Percentiles rank a stretch among this genome's conserved stretches.
Conservation (phyloP, 768 basidiomycete genomes). For the Boletus tylopilopsis region DNA sequence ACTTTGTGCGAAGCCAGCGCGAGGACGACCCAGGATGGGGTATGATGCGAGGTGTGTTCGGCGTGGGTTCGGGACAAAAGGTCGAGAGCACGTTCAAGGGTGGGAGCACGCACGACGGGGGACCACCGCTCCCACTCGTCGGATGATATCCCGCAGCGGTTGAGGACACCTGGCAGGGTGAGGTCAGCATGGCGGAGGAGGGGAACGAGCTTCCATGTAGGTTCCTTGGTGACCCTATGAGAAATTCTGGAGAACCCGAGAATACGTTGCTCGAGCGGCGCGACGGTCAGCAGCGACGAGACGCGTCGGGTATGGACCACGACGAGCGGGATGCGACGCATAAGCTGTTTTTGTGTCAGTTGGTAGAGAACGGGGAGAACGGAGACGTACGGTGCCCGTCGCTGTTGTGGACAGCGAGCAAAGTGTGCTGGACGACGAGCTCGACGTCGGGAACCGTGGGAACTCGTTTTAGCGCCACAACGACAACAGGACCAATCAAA, state of each 20-base stretch:
- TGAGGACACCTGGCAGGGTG: constrained; percentile 23
- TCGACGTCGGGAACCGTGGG: constrained; percentile 1
- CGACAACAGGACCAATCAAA: constrained; percentile 32
- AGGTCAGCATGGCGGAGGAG: constrained; percentile 24
- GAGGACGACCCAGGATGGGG: constrained; percentile 56
- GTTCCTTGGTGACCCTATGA: constrained; percentile 34
- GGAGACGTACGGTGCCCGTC: constrained; percentile 1
- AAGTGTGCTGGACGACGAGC: background rate
- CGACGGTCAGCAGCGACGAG: constrained; percentile 22
- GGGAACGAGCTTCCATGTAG: constrained; percentile 41
- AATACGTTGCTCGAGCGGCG: constrained; percentile 18
- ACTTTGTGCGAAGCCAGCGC: constrained; percentile 47
- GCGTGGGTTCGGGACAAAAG: constrained; percentile 11
- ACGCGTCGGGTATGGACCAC: constrained; percentile 3
- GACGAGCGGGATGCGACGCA: constrained; percentile 6
- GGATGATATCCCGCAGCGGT: constrained; percentile 30
- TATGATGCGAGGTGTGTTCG: background rate
- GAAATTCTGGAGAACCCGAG: constrained; percentile 32
- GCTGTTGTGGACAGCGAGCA: background rate
- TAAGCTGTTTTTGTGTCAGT: constrained; percentile 15
- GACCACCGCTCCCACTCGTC: constrained; percentile 42
- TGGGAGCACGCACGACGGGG: constrained; percentile 31
- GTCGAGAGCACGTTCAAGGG: constrained; percentile 32
- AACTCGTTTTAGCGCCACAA: constrained; percentile 31
- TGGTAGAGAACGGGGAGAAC: background rate